Evolutionary conservation across 1,139 yeast species (phyloP), one percentile per base, ranked within the genome.

Genomic region (Geotrichum restrictum): DNA sequence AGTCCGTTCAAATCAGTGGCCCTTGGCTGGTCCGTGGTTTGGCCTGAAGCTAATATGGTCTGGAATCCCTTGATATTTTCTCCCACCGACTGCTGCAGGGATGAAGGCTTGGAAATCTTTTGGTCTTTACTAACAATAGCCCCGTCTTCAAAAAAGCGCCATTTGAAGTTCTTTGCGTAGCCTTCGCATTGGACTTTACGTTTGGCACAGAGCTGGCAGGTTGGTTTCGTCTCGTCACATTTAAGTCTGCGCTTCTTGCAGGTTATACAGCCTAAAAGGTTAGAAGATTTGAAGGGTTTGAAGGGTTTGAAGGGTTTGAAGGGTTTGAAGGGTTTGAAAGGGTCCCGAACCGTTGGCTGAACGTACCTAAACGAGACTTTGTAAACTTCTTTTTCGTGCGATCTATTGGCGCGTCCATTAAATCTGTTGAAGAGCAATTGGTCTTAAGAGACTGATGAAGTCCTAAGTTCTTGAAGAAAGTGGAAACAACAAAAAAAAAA

Each of bases 141-240:
- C 13, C 49, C 49, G 14, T 50, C 53, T 29, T 73, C 74, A 55
- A 81, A 82, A 7, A 79, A 72, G 59, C 80, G 73, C 88, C 88
- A 83, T 62, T 80, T 80, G 69, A 80, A 82, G 49, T 75, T 76
- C 29, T 80, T 79, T 3, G 82, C 80, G 61, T 83, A 83, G 0
- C 88, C 88, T 6, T 83, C 84, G 63, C 85, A 81, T 16, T 67
- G 71, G 19, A 76, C 72, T 39, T 72, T 74, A 62, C 74, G 74
- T 55, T 70, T 72, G 10, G 61, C 62, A 59, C 82, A 60, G 78
- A 34, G 45, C 18, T 64, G 53, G 57, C 85, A 80, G 21, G 62
- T 62, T 0, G 85, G 85, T 58, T 78, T 78, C 6, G 76, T 71
- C 60, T 80, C 85, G 59, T 79, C 84, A 62, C 84, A 80, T 61